Conservation (phyloP, 2,329 filamentous ascomycete genomes). For the Claviceps sp. region DNA sequence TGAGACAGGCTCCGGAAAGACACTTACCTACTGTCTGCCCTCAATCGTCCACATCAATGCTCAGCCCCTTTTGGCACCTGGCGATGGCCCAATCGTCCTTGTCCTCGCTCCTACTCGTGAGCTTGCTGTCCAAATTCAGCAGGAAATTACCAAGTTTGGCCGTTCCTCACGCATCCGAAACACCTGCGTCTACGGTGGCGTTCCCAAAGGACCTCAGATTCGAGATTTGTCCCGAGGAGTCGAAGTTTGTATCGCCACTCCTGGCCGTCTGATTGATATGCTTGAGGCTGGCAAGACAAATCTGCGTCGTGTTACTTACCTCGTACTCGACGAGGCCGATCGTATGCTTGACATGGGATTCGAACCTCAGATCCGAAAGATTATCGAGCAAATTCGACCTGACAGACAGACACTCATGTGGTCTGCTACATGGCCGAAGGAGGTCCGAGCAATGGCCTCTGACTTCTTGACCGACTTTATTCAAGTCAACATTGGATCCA, state of each 20-base stretch:
- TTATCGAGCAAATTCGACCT: conserved; percentile 91
- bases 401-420: conserved; percentile 99
- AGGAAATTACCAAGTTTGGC: conserved; percentile 97
- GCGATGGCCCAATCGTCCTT: conserved; percentile 91
- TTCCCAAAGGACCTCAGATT: conserved; percentile 94
- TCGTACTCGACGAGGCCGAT: conserved; percentile 97
- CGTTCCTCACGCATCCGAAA: conserved; percentile 97
- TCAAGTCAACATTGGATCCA: conserved; percentile 95
- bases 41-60: conserved; percentile 99
- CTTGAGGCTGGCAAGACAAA: conserved; percentile 97
- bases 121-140: conserved; percentile 94
- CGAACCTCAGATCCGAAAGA: conserved; percentile 98
- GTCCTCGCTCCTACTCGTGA: conserved; percentile 95
- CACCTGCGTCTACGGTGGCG: conserved; percentile 97
- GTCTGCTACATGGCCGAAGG: conserved; percentile 98
- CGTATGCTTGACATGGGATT: conserved; percentile 99
- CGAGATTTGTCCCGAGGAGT: conserved; percentile 89
- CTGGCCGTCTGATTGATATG: conserved; percentile 96
- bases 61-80: conserved; percentile 86
- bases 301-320: conserved; percentile 91
- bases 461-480: conserved; percentile 95
- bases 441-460: conserved; percentile 79
- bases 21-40: conserved; percentile 92
- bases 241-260: conserved; percentile 96
- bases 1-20: conserved; percentile 98